Evolutionary conservation across 345 rosid genomes (phyloP), one percentile per base, ranked within the genome.

Genomic region (Schrenkiella parvula): DNA sequence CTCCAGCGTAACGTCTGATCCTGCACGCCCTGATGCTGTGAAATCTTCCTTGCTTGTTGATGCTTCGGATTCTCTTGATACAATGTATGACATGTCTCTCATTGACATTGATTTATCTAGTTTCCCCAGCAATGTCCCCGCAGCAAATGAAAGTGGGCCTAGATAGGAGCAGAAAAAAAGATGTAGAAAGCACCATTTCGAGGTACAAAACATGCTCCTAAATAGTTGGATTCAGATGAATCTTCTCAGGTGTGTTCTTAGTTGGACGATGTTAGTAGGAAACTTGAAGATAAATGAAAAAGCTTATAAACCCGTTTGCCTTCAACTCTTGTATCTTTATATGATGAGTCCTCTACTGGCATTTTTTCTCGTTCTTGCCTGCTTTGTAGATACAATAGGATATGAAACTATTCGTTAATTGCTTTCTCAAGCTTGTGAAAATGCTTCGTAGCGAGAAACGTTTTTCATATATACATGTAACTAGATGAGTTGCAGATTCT

Each of bases 21-120:
- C 83, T 66, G 68, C 72, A 29, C 74, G 80, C 28, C 31, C 82
- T 32, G 87, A 89, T 57, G 74, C 74, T 28, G 80, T 71, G 79
- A 85, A 90, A 67, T 86, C 97, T 77, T 84, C 96, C 0, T 79
- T 82, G 73, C 93, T 91, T 58, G 73, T 88, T 39, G 93, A 88
- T 72, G 60, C 84, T 46, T 80, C 93, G 11, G 84, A 85, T 48
- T 79, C 89, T 68, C 72, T 72, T 13, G 76, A 88, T 23, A 80
- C 79, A 31, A 74, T 91, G 43, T 89, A 88, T 56, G 98, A 92
- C 80, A 82, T 90, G 92, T 78, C 98, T 13, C 93, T 95, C 64
- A 81, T 95, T 23, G 99, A 95, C 80, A 81, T 92, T 66, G 98
- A 95, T 81, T 37, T 92, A 80, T 86, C 93, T 56, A 85, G 72